phyloP scores from a whole-genome alignment of 306 rosid species.

The Quercus berberidifolia region DNA sequence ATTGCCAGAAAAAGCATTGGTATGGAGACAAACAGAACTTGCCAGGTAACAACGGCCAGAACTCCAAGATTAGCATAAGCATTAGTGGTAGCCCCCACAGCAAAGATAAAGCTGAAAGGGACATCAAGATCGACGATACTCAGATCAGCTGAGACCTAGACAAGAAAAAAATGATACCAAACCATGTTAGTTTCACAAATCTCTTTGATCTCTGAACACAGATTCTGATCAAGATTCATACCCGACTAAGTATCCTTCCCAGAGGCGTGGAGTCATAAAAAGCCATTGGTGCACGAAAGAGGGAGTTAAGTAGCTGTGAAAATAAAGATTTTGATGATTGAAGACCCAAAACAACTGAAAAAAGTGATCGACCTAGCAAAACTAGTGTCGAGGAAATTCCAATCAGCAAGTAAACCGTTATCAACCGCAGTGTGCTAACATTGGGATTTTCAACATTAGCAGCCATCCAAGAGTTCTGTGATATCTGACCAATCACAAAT shows the following conservation, averaged over 20 bases:
- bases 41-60: conserved; percentile 49
- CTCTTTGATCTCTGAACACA: too few relatives aligned
- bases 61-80: conserved; percentile 31
- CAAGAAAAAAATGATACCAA: background rate
- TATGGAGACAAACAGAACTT: conserved; percentile 38
- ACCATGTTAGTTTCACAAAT: background rate
- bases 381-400: conserved; percentile 7
- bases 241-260: conserved; percentile 65
- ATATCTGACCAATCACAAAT: conserved; percentile 32
- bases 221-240: conserved; percentile 7
- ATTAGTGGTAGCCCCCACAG: conserved; percentile 20
- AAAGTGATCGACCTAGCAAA: conserved; percentile 26
- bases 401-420: conserved; percentile 30
- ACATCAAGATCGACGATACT: conserved; percentile 50
- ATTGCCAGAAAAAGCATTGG: conserved; percentile 36
- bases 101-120: conserved; percentile 18
- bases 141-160: conserved; percentile 47
- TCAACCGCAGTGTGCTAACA: conserved; percentile 19
- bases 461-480: conserved; percentile 52
- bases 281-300: conserved; percentile 54
- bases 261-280: conserved; percentile 61
- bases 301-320: conserved; percentile 39
- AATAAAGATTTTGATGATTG: conserved; percentile 39
- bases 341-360: conserved; percentile 22
- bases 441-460: conserved; percentile 34